Evolutionary conservation across 306 rosid genomes (phyloP), one percentile per base, ranked within the genome.

Genomic region (Coriaria nepalensis): DNA sequence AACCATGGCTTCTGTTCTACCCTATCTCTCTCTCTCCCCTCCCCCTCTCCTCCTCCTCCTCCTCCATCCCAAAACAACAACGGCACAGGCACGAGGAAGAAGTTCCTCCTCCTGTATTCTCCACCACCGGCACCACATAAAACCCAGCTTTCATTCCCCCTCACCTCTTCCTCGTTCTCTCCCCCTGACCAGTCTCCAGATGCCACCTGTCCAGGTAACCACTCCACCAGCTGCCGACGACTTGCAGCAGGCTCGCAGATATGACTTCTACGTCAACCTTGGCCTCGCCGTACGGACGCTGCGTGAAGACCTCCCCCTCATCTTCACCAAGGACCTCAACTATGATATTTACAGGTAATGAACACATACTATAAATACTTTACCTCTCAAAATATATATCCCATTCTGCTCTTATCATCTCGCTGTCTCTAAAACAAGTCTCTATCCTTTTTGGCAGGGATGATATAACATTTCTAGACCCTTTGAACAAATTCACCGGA

Each of bases 221-320:
- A 66, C 71, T 8, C 82, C 78, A 13, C 58, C 58, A 4, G 70
- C 50, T 62, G 56, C 61, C 37, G 67, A 78, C 36, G 82, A 75
- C 13, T 64, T 73, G 53, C 70, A 78, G 11, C 56, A 80, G 45
- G 69, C 71, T 34, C 71, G 69, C 40, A 77, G 68, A 44, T 90
- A 78, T 40, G 90, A 90, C 7, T 90, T 84, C 66, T 90, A 74
- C 70, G 62, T 90, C 76, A 90, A 84, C 53, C 82, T 90, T 56
- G 97, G 97, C 53, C 55, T 70, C 35, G 95, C 95, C 35, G 95
- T 90, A 3, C 64, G 97, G 57, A 84, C 95, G 2, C 86, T 90
- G 9, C 93, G 95, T 12, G 97, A 90, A 46, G 95, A 90, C 59
- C 13, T 81, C 35, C 95, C 97, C 40, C 40, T 70, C 38, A 62